Evolutionary conservation across 768 basidiomycete species (phyloP).

Genomic region (Suillus placidus): DNA sequence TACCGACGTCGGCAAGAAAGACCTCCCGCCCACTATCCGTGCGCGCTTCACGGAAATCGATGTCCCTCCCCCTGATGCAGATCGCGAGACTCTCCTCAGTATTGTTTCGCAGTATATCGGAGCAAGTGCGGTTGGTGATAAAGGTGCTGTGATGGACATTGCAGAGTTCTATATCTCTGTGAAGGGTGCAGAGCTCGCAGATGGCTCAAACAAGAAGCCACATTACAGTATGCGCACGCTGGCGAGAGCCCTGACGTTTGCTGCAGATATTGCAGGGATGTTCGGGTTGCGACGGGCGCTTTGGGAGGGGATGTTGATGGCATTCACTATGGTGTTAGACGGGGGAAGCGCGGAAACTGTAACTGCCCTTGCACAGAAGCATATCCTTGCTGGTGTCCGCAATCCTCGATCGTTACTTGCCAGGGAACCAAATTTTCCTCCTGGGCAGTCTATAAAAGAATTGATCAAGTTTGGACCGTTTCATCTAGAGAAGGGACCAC

Average conservation of each 20-base stretch:
- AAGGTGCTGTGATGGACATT: slow-evolving; percentile 84
- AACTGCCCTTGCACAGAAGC: slow-evolving; percentile 67
- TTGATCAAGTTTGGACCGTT: slow-evolving; percentile 90
- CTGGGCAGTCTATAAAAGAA: slow-evolving; percentile 47
- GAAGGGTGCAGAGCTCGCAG: slow-evolving; percentile 82
- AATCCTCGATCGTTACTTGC: slow-evolving; percentile 77
- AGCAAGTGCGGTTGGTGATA: slow-evolving; percentile 79
- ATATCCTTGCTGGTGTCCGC: slow-evolving; percentile 77
- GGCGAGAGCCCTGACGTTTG: slow-evolving; percentile 86
- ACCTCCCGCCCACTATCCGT: slow-evolving; percentile 88
- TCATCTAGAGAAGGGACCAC: slow-evolving; percentile 79
- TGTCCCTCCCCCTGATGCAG: slow-evolving; percentile 91
- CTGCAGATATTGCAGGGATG: slow-evolving; percentile 72
- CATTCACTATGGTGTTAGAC: slow-evolving; percentile 95
- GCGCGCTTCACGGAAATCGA: slow-evolving; percentile 94
- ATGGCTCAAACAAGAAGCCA: slow-evolving; percentile 90
- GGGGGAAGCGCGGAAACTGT: slow-evolving; percentile 67
- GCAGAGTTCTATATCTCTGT: slow-evolving; percentile 88
- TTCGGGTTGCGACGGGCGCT: slow-evolving; percentile 85
- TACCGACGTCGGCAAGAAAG: slow-evolving; percentile 97
- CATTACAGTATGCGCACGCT: slow-evolving; percentile 98
- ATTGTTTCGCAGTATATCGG: slow-evolving; percentile 93
- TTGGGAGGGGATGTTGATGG: slow-evolving; percentile 98
- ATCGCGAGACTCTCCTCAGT: slow-evolving; percentile 83
- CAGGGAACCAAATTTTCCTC: slow-evolving; percentile 64